These are phyloP conservation scores for Penicillium sp. DNA, from an alignment of 2,329 filamentous ascomycete species.

Conservation along the genomic window DNA sequence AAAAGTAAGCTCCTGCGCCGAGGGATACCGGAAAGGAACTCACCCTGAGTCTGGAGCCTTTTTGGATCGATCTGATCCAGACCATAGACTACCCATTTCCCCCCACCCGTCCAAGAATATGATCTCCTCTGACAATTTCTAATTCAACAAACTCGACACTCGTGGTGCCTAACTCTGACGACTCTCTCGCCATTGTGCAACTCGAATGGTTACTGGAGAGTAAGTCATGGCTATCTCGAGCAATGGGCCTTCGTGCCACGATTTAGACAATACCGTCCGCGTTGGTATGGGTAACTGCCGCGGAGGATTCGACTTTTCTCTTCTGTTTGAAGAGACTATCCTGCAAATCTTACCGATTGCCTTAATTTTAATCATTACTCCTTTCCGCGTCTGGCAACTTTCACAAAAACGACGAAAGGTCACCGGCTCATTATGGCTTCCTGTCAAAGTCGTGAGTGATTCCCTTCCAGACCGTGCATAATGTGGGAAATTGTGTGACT, in stretches of 20 bases:
- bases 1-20: slow-evolving; percentile 19
- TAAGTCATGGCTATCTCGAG: slow-evolving; percentile 27
- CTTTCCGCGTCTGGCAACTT: slow-evolving; percentile 38
- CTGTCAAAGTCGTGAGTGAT: slow-evolving; percentile 37
- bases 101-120: slow-evolving; percentile 2
- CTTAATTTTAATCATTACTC: slow-evolving; percentile 35
- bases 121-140: slow-evolving; percentile 7
- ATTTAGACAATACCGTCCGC: slow-evolving; percentile 36
- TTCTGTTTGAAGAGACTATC: slow-evolving; percentile 47
- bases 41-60: neutral
- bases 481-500: neutral
- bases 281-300: slow-evolving; percentile 36
- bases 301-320: slow-evolving; percentile 45
- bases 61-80: slow-evolving; percentile 23
- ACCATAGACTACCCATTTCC: slow-evolving; percentile 8
- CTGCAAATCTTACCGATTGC: slow-evolving; percentile 37
- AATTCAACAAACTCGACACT: slow-evolving; percentile 5
- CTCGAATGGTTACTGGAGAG: slow-evolving; percentile 21
- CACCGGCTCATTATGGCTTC: slow-evolving; percentile 29
- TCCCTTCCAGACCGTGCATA: neutral
- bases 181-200: slow-evolving; percentile 13
- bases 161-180: slow-evolving; percentile 10
- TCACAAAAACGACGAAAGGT: slow-evolving; percentile 36
- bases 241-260: slow-evolving; percentile 28
- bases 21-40: slow-evolving; percentile 16